Evolutionary conservation across 2,329 filamentous ascomycete genomes (phyloP).

Genomic region (Pseudocercospora musae): DNA sequence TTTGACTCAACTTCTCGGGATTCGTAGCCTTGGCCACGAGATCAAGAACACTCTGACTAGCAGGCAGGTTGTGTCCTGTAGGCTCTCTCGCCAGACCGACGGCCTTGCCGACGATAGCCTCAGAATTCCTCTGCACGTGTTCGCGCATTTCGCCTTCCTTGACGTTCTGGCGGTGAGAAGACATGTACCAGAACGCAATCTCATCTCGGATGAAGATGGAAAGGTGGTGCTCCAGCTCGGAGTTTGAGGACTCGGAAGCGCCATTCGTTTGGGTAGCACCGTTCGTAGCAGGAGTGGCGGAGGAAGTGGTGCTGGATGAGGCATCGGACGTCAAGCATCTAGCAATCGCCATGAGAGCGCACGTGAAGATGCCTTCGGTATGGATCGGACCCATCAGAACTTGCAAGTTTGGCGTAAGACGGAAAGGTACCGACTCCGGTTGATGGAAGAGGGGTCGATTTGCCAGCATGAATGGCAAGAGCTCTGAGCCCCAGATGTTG

Average conservation of each 20-base stretch:
- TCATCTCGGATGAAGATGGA: constrained; percentile 95
- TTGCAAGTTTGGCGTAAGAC: constrained; percentile 92
- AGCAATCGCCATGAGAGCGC: constrained; percentile 92
- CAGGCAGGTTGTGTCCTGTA: constrained; percentile 71
- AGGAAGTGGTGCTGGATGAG: constrained; percentile 63
- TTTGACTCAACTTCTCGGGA: constrained; percentile 80
- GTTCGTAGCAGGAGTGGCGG: constrained; percentile 11
- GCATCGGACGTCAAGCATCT: constrained; percentile 82
- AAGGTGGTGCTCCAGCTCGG: constrained; percentile 89
- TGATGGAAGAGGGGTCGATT: constrained; percentile 90
- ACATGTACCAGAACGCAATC: constrained; percentile 95
- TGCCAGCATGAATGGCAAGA: constrained; percentile 84
- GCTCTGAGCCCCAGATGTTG: constrained; percentile 93
- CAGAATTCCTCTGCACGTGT: constrained; percentile 79
- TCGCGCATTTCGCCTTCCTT: constrained; percentile 70
- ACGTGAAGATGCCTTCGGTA: constrained; percentile 94
- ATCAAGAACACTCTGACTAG: constrained; percentile 96
- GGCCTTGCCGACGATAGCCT: constrained; percentile 87
- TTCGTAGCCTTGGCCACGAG: constrained; percentile 89
- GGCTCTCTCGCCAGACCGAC: constrained; percentile 71
- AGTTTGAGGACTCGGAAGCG: constrained; percentile 26
- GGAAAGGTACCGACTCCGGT: constrained; percentile 93
- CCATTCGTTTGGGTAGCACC: constrained; percentile 11
- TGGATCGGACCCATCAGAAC: constrained; percentile 93
- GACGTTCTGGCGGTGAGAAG: constrained; percentile 63